A percentile compares a stretch with the other conserved stretches of the same genome.
phyloP scores from a whole-genome alignment of 768 basidiomycete genomes.

The Leccinellum rugosiceps region DNA sequence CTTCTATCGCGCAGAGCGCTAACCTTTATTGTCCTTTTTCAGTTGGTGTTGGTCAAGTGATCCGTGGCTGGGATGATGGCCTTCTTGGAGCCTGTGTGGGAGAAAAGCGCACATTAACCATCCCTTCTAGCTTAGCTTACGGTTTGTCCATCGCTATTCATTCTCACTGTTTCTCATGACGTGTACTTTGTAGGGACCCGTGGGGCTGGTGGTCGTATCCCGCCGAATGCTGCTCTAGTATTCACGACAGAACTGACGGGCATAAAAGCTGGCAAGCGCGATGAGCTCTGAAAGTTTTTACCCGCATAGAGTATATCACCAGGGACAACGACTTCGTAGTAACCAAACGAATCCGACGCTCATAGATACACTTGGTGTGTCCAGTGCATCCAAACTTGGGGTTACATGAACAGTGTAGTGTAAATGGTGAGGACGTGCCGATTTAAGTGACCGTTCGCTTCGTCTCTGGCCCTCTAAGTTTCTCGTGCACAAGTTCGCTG shows the following conservation, averaged over 20 bases:
- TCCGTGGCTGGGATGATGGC: constrained; percentile 83
- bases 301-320: background rate
- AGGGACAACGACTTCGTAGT: background rate
- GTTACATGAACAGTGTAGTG: background rate
- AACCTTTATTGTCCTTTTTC: background rate
- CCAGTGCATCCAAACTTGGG: background rate
- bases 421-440: background rate
- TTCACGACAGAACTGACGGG: constrained; percentile 85
- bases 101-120: constrained; percentile 87
- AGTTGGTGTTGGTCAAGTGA: constrained; percentile 83
- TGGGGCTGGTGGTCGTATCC: constrained; percentile 77
- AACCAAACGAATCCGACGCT: background rate
- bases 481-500: constrained; percentile 75
- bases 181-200: constrained; percentile 49
- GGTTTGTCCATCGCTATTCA: constrained; percentile 47
- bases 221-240: constrained; percentile 72
- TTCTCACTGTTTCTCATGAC: background rate
- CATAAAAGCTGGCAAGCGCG: constrained; percentile 46
- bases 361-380: background rate
- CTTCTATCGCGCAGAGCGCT: background rate
- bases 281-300: constrained; percentile 49
- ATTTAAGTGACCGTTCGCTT: constrained; percentile 17
- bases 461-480: constrained; percentile 51
- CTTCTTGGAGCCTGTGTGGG: constrained; percentile 80
- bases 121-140: constrained; percentile 77